phyloP scores from a whole-genome alignment of 495 filamentous ascomycete genomes.

The Aspergillus leporis region DNA sequence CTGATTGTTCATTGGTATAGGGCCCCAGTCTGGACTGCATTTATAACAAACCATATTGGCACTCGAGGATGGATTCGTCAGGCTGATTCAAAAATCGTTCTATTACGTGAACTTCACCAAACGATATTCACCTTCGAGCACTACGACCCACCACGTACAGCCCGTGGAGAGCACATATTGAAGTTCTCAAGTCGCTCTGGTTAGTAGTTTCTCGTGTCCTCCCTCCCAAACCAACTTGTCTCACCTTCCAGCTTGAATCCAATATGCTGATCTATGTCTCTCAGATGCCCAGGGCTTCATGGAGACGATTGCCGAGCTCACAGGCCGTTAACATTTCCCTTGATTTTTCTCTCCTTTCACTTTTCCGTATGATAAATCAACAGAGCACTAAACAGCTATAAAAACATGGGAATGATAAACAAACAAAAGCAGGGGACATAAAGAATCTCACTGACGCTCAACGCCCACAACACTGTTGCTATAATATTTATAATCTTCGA shows the following conservation, averaged over 20 bases:
- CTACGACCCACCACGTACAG: conserved; percentile 46
- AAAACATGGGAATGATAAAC: background rate
- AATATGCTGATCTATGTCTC: background rate
- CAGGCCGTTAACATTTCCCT: background rate
- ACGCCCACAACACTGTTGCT: conserved; percentile 4
- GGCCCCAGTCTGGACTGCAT: conserved; percentile 74
- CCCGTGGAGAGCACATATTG: conserved; percentile 39
- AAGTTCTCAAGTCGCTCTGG: conserved; percentile 37
- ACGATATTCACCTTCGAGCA: conserved; percentile 61
- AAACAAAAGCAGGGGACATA: conserved; percentile 3
- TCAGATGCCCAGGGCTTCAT: conserved; percentile 41
- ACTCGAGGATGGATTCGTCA: conserved; percentile 59
- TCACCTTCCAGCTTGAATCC: background rate
- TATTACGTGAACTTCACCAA: conserved; percentile 60
- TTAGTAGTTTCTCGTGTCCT: conserved; percentile 19
- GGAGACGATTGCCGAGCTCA: conserved; percentile 18
- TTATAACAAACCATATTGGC: conserved; percentile 62
- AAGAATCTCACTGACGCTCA: conserved; percentile 8
- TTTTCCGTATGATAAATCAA: background rate
- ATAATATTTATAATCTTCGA: background rate
- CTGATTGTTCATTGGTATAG: conserved; percentile 22
- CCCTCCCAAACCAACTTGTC: background rate
- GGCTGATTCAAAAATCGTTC: conserved; percentile 50
- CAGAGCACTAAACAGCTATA: background rate
- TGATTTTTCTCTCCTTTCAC: background rate